phyloP scores from a whole-genome alignment of 106 monocot species.

The Ottelia alismoides region DNA sequence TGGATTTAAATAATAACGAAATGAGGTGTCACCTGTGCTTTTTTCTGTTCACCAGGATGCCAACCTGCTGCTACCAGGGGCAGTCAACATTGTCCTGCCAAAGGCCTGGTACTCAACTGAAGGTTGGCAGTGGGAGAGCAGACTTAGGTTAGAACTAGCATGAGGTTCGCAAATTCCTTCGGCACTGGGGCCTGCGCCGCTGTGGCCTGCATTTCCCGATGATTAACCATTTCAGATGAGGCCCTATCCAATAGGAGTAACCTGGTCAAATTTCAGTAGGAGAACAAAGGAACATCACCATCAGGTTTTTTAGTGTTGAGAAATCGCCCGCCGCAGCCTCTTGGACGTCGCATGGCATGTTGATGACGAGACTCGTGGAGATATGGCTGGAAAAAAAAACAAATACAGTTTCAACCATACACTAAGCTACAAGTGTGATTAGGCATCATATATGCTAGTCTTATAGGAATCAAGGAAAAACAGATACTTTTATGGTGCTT shows the following conservation, averaged over 20 bases:
- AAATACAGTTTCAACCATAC: neutral
- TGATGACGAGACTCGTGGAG: constrained; percentile 73
- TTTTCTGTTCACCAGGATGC: too few species aligned
- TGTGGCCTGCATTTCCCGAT: neutral
- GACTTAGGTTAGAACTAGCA: too few species aligned
- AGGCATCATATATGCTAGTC: too few species aligned
- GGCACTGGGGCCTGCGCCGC: neutral
- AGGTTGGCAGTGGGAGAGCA: neutral
- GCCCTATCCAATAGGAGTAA: too few species aligned
- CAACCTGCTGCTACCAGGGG: neutral
- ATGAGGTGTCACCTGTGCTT: too few species aligned
- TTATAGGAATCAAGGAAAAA: too few species aligned
- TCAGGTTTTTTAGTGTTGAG: constrained; percentile 40
- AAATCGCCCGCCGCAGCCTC: constrained; percentile 60
- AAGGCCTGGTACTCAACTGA: neutral
- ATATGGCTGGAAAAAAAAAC: constrained; percentile 45
- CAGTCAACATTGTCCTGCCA: neutral
- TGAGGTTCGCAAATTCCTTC: too few species aligned
- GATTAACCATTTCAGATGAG: neutral
- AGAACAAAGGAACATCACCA: neutral
- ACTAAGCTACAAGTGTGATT: too few species aligned
- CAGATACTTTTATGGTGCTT: too few species aligned
- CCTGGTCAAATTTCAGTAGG: too few species aligned
- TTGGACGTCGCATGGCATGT: constrained; percentile 51
- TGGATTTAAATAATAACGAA: too few species aligned